These are phyloP conservation scores for Eudorina sp. DNA, from an alignment of 139 green algal species.

Conservation along the genomic window DNA sequence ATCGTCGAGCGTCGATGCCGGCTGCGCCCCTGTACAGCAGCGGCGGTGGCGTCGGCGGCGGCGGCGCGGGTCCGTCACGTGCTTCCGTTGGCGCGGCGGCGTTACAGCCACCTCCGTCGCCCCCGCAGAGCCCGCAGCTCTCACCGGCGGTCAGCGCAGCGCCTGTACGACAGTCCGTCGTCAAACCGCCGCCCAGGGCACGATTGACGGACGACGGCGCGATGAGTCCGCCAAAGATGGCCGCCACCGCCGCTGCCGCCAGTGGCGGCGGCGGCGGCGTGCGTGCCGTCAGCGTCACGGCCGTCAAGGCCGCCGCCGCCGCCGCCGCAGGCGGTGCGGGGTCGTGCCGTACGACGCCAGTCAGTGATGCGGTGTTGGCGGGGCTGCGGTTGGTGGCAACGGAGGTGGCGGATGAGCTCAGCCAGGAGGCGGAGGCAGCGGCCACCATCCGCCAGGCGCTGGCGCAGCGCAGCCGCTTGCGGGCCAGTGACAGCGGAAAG, in stretches of 20 bases:
- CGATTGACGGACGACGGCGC: not conserved
- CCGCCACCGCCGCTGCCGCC: too few relatives aligned
- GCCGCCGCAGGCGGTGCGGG: not conserved
- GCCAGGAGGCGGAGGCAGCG: not conserved
- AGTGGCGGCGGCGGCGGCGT: too few relatives aligned
- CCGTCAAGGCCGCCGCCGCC: not conserved
- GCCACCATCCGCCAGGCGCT: not conserved
- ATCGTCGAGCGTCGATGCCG: not conserved
- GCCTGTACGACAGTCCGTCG: not conserved
- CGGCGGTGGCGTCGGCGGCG: too few relatives aligned
- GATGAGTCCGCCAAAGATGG: too few relatives aligned
- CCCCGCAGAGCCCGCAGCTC: not conserved
- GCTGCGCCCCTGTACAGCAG: not conserved
- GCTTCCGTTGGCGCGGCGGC: not conserved
- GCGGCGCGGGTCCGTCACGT: too few relatives aligned
- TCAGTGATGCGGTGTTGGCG: not conserved
- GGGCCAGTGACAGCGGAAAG: constrained; percentile 4
- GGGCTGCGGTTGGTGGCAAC: not conserved
- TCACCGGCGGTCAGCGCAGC: not conserved
- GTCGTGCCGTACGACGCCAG: not conserved
- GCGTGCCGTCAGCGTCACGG: not conserved
- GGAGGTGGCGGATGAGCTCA: constrained; percentile 20
- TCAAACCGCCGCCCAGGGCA: not conserved
- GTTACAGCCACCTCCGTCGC: not conserved
- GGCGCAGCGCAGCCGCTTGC: not conserved